These are phyloP conservation scores for Silene coronaria DNA, from an alignment of 179 eudicot genomes.

Conservation along the genomic window DNA sequence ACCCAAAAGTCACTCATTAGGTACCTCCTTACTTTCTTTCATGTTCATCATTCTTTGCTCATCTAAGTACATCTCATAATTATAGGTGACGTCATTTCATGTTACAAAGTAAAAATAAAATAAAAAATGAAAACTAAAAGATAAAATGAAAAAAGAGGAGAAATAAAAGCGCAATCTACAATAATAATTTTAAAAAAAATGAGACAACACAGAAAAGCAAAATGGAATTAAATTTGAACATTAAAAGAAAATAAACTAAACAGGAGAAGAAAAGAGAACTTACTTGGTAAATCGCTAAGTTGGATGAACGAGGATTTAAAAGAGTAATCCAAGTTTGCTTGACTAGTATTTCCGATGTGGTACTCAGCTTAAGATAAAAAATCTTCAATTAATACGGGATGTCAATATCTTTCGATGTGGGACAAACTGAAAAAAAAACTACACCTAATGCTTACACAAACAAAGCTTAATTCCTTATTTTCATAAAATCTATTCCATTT, in stretches of 20 bases:
- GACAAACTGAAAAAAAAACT: not conserved
- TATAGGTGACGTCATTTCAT: no score
- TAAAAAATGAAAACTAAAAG: no score
- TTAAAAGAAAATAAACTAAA: not conserved
- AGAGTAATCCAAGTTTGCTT: not conserved
- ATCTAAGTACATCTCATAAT: no score
- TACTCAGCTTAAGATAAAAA: not conserved
- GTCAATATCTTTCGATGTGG: constrained; percentile 10
- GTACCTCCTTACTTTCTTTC: no score
- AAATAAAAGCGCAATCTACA: not conserved
- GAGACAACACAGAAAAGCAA: not conserved
- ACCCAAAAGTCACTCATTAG: no score
- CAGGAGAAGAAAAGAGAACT: not conserved
- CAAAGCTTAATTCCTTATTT: not conserved
- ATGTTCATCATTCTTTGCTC: no score
- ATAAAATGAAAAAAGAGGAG: not conserved
- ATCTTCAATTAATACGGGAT: not conserved
- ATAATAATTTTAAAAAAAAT: not conserved
- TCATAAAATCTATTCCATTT: not conserved
- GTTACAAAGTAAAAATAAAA: no score
- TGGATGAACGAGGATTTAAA: not conserved
- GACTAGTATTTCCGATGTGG: constrained; percentile 11
- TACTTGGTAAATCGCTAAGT: not conserved
- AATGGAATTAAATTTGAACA: not conserved
- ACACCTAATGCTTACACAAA: not conserved